Evolutionary conservation across 108 stramenopile genomes (phyloP), one percentile per base, ranked within the genome.

Genomic region (Pseudonitzschia multiseries): DNA sequence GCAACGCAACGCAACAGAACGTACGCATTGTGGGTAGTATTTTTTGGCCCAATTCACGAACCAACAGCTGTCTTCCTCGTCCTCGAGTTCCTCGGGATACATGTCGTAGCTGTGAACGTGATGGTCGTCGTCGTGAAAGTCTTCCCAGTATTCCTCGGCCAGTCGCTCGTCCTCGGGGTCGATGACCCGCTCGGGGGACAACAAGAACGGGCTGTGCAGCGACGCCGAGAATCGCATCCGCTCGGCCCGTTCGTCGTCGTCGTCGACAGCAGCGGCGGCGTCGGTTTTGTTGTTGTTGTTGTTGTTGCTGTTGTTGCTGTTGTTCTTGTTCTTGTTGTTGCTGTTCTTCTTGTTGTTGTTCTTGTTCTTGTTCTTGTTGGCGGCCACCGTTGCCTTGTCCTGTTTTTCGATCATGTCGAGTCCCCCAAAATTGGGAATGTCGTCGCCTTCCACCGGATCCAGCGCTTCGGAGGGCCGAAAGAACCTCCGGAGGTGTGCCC

Each of bases 21-120:
- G 46, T 48, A 48, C 46, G 78, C 90, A 92, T 0, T 77, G 82
- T 13, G 88, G 88, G 41, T 74, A 42, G 70, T 80, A 70, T 8
- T 33, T 41, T 29, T 74, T 29, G 13, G 24, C 46, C 41, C 52
- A 80, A 36, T 36, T 73, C 20, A 50, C 41, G 40, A 36, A 36
- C 2, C 73, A 67, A 31, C 79, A 79, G 5, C 63, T 51, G 12
- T 13, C 5, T 0, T 31, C 18, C 20, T 18, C 10, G 22, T 76
- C 75, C 59, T 72, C 64, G 18, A 67, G 22, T 26, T 72, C 65
- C 15, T 66, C 77, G 0, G 33, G n/a, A 31, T 42, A 24, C 12
- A 66, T 65, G 4, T 59, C 24, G 22, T 59, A 72, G 6, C 17
- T 36, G 28, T 51, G 64, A n/a, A 44, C 50, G n/a, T 24, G 46